phyloP scores from a whole-genome alignment of 768 basidiomycete genomes.

The Wakefieldia striispora region DNA sequence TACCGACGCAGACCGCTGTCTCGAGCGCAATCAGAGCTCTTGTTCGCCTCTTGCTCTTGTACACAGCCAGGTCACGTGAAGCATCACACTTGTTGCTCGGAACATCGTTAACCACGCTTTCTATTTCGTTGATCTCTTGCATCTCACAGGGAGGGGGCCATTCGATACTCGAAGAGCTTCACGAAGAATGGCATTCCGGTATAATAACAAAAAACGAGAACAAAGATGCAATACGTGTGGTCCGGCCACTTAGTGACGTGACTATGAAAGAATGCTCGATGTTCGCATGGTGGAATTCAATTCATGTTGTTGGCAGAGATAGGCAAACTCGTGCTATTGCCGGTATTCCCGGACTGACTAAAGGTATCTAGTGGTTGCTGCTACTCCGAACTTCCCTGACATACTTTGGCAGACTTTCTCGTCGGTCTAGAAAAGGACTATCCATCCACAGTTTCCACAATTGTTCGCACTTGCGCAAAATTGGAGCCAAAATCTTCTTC shows the following conservation, averaged over 20 bases:
- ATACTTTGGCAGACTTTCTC: constrained; percentile 60
- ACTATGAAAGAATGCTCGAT: constrained; percentile 77
- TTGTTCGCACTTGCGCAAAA: constrained; percentile 78
- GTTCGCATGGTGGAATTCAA: constrained; percentile 72
- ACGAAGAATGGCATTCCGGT: constrained; percentile 63
- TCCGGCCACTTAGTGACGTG: constrained; percentile 69
- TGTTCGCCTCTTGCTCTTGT: constrained; percentile 64
- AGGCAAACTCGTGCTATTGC: constrained; percentile 46
- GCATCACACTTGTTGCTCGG: constrained; percentile 82
- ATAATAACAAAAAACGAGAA: constrained; percentile 4
- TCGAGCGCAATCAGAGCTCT: constrained; percentile 56
- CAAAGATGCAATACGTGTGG: constrained; percentile 41
- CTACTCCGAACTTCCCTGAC: background rate
- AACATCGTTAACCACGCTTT: constrained; percentile 75
- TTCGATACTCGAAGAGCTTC: constrained; percentile 60
- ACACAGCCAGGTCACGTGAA: constrained; percentile 53
- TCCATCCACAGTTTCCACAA: constrained; percentile 84
- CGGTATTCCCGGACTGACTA: constrained; percentile 65
- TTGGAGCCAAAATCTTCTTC: constrained; percentile 62
- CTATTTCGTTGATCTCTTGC: constrained; percentile 68
- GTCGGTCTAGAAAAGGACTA: constrained; percentile 77
- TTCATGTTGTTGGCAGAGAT: constrained; percentile 52
- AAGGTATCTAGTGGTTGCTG: constrained; percentile 44
- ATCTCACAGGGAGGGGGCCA: constrained; percentile 79
- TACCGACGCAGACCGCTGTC: constrained; percentile 75